phyloP scores from a whole-genome alignment of 495 filamentous ascomycete species.

The Recurvomyces mirabilis region DNA sequence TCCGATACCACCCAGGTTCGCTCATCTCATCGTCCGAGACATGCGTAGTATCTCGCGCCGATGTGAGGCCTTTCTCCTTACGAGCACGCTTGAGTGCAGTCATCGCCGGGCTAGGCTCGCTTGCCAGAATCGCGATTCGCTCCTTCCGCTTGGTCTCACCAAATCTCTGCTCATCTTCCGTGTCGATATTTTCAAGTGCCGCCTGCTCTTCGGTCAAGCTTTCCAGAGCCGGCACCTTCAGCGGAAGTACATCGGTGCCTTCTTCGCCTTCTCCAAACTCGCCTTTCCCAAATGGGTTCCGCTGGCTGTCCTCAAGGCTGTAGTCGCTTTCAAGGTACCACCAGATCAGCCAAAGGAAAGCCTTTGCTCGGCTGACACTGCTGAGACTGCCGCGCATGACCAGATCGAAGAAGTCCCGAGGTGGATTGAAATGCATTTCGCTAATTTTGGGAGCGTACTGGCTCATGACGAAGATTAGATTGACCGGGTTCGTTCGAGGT shows the following conservation, averaged over 20 bases:
- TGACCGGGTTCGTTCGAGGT: conserved; percentile 92
- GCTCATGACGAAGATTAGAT: conserved; percentile 89
- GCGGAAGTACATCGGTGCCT: conserved; percentile 52
- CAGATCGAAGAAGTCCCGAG: conserved; percentile 87
- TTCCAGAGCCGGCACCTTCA: conserved; percentile 73
- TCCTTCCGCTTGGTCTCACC: conserved; percentile 75
- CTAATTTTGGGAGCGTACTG: conserved; percentile 85
- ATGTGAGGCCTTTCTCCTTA: conserved; percentile 18
- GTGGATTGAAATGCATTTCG: conserved; percentile 78
- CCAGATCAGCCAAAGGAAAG: conserved; percentile 98
- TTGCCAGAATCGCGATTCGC: conserved; percentile 50
- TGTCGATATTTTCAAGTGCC: conserved; percentile 79
- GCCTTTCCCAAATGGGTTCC: conserved; percentile 84
- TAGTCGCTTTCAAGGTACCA: conserved; percentile 98
- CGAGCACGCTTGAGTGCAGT: conserved; percentile 24
- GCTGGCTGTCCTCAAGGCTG: conserved; percentile 62
- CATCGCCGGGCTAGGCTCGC: conserved; percentile 35
- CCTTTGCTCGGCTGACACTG: conserved; percentile 71
- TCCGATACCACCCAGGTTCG: conserved; percentile 5
- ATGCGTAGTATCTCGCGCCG: not conserved
- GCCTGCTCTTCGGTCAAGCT: conserved; percentile 67
- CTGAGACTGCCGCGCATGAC: conserved; percentile 81
- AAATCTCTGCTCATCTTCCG: conserved; percentile 72
- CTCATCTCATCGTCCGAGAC: conserved; percentile 14
- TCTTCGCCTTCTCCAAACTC: conserved; percentile 42